Evolutionary conservation across 176 grass and related monocot species (phyloP), one percentile per base, ranked within the genome.

Genomic region (Cenchrus fungigraminus): DNA sequence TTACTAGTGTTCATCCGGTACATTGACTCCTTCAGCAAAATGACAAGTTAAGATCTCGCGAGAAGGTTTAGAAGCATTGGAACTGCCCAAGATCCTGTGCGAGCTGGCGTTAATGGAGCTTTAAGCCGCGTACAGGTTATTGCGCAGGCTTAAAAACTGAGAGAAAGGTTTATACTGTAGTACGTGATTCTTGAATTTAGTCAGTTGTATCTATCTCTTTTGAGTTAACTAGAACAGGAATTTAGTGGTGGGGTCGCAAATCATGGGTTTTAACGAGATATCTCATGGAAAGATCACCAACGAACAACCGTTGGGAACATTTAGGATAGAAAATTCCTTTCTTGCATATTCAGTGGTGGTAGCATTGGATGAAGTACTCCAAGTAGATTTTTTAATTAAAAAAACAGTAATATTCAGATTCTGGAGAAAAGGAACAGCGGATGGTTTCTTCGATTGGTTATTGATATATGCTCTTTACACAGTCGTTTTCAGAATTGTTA

Each of bases 311-410:
- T 15, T 20, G 13, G 47, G 25, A 20, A 53, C 29, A 17, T 29
- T 68, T 42, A n/a, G 2, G 47, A 32, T 51, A 25, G 8, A 45
- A 6, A 78, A 63, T 70, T 72, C 15, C 0, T 28, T 78, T 6
- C 55, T 8, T 77, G 55, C 25, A 83, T 88, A 88, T 78, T 78
- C 45, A 29, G 0, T 83, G 15, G 10, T 4, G 45, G 73, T 49
- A n/a, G 34, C 73, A 83, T 53, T 69, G 72, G 72, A 20, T 25
- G 25, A 46, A 46, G 17, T 64, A 73, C 57, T 31, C 32, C 1
- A 3, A 40, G 6, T 29, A 15, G 13, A 55, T 40, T 40, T 40
- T 40, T 32, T 32, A 3, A 76, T 66, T 4, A 37, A 20, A 58
- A 55, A n/a, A 9, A 32, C 0, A 1, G 32, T 13, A 31, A 66